phyloP scores from a whole-genome alignment of 306 rosid species.

The Nissolia schottii region DNA sequence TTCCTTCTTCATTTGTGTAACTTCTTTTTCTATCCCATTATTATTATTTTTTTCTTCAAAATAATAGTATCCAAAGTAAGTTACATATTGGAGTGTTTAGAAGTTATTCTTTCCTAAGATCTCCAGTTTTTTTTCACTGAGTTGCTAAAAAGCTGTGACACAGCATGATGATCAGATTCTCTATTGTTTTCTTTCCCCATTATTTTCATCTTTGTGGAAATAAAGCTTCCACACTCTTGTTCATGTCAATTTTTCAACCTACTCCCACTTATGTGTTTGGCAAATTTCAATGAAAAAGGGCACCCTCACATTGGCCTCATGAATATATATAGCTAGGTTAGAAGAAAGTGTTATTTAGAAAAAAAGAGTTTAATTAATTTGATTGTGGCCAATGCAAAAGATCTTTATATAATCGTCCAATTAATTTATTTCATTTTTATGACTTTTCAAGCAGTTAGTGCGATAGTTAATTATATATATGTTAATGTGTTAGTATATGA shows the following conservation, averaged over 20 bases:
- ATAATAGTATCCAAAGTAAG: not conserved
- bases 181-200: constrained; percentile 13
- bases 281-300: constrained; percentile 30
- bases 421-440: no score
- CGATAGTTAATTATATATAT: no score
- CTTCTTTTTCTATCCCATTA: not conserved
- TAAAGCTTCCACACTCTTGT: constrained; percentile 31
- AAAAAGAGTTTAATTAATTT: no score
- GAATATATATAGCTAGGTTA: no score
- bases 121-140: not conserved
- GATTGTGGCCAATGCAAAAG: no score
- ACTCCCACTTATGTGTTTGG: constrained; percentile 27
- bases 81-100: not conserved
- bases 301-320: constrained; percentile 3
- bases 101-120: constrained; percentile 14
- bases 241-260: constrained; percentile 28
- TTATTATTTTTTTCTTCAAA: not conserved
- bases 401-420: no score
- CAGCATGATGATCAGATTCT: constrained; percentile 30
- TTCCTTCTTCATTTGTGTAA: not conserved
- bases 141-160: constrained; percentile 21
- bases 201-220: constrained; percentile 35
- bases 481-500: no score
- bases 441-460: no score
- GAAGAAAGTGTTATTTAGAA: no score